phyloP scores from a whole-genome alignment of 306 rosid species.

The Leucaena leucocephala region DNA sequence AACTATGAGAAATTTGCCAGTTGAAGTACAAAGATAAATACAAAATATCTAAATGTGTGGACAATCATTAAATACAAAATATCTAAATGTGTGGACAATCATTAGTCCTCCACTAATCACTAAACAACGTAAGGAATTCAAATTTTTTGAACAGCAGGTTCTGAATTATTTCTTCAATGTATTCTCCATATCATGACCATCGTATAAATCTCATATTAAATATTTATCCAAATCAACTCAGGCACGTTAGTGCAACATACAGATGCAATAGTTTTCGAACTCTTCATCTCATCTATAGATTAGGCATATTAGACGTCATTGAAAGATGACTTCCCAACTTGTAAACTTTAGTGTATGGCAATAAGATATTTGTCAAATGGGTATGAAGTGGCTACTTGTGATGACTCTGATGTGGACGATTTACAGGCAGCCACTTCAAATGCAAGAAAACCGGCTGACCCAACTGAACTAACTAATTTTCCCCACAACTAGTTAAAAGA shows the following conservation, averaged over 20 bases:
- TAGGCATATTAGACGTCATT: not conserved
- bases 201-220: not conserved
- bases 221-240: not conserved
- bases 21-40: not conserved
- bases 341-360: not conserved
- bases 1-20: not conserved
- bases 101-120: not conserved
- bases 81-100: slow-evolving; percentile 7
- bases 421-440: not conserved
- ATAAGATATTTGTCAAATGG: not conserved
- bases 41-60: slow-evolving; percentile 13
- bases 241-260: not conserved
- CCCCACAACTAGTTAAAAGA: no score
- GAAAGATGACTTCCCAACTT: not conserved
- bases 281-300: not conserved
- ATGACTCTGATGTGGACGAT: no score
- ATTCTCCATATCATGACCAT: not conserved
- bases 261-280: not conserved
- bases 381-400: not conserved
- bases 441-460: not conserved
- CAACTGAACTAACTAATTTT: not conserved
- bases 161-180: not conserved
- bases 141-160: not conserved
- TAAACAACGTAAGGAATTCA: not conserved
- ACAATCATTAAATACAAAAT: not conserved